Evolutionary conservation across 495 filamentous ascomycete species (phyloP).

Genomic region (Chaetomium tenue): DNA sequence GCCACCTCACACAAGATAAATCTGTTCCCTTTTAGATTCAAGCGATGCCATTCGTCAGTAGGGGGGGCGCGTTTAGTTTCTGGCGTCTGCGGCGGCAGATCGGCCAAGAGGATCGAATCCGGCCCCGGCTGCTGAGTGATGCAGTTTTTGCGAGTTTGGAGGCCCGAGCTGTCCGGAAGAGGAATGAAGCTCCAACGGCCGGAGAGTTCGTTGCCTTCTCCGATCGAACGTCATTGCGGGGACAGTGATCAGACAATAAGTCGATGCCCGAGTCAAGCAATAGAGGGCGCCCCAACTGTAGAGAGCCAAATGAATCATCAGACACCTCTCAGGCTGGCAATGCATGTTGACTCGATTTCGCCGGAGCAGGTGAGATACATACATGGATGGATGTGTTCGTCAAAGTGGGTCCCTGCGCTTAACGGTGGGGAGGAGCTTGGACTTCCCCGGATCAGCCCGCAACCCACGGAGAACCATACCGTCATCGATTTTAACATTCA

Average conservation of each 20-base stretch:
- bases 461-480: background rate
- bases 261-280: no score
- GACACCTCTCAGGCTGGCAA: background rate
- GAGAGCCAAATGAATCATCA: background rate
- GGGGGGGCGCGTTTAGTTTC: background rate
- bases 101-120: slow-evolving; percentile 1
- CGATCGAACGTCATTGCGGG: background rate
- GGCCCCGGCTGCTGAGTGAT: background rate
- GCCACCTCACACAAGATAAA: background rate
- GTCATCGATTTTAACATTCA: no score
- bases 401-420: background rate
- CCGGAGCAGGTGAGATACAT: no score
- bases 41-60: no score
- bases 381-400: background rate
- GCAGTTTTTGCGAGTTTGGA: background rate
- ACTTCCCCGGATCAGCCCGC: slow-evolving; percentile 7
- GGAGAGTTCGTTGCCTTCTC: background rate
- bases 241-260: no score
- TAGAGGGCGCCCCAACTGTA: no score
- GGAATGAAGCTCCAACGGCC: background rate
- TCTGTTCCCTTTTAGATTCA: background rate
- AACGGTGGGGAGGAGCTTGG: background rate
- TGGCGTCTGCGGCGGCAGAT: slow-evolving; percentile 14
- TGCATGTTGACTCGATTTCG: background rate
- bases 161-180: background rate